Base-by-base conservation (phyloP, 1,139 yeast species). In the Saccharomycopsis hybrid region DNA sequence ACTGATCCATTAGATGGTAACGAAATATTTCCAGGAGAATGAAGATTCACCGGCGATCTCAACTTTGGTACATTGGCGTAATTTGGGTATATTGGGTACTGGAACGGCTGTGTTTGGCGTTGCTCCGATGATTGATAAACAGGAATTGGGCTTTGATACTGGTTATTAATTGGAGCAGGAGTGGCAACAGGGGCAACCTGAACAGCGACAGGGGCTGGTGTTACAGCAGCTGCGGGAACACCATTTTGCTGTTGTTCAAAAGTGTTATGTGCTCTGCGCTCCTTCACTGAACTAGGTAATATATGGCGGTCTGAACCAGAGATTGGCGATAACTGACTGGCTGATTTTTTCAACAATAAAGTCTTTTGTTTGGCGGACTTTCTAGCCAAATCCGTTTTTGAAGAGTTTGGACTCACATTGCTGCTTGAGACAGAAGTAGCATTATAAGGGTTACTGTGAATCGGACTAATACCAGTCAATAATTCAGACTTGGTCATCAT, bases 381-480 rank as follows among this genome's bases (percentile, higher is more conserved):
- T n/a, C 39, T 36, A 5, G 39, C 5, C n/a, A 36, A 8, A 8
- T 36, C 39, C 5, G 39, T 36, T 13, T 36, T 36, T 5, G 39
- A 5, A 5, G 18, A 9, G 33, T 31, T 31, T 31, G 33, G 9
- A 31, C 9, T 31, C 5, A 31, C 9, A n/a, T n/a, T n/a, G 35
- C 11, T 32, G 35, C 8, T n/a, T n/a, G n/a, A n/a, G n/a, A n/a
- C n/a, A n/a, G n/a, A n/a, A n/a, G n/a, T n/a, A 31, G 33, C 5
- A 31, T 31, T 31, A 31, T 9, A 5, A 31, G 9, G 8, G 5
- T 9, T 31, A 7, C 8, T 9, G 33, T 31, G 33, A 7, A 9
- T 31, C 5, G 51, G 31, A 4, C 5, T 29, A 27, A 53, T 41
- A 18, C 53, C 54, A 9, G 52, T 47, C 40, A 51, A 40, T 3